Evolutionary conservation across 2,329 filamentous ascomycete genomes (phyloP).

Genomic region (Aspergillus brasiliensis): DNA sequence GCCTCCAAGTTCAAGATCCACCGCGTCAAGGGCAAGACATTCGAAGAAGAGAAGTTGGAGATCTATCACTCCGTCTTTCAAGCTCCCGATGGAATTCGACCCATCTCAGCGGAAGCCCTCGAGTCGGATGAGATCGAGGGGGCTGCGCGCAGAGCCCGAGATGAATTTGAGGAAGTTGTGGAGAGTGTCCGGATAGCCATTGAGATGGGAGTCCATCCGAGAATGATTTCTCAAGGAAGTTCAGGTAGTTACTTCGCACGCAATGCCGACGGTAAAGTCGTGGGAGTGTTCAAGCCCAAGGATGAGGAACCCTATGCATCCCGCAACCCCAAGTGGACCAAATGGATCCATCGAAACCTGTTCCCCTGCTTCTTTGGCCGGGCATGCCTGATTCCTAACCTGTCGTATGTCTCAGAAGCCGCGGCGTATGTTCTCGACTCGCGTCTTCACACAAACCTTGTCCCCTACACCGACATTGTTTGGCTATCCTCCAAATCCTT

Average conservation of each 20-base stretch:
- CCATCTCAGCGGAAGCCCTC: constrained; percentile 74
- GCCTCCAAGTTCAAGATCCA: constrained; percentile 92
- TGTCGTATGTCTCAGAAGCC: constrained; percentile 97
- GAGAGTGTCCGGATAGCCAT: constrained; percentile 91
- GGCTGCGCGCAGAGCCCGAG: constrained; percentile 65
- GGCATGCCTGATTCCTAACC: constrained; percentile 92
- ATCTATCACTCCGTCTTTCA: constrained; percentile 98
- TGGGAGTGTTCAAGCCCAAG: constrained; percentile 98
- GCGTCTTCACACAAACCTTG: constrained; percentile 85
- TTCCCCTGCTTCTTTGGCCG: constrained; percentile 97
- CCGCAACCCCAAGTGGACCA: constrained; percentile 98
- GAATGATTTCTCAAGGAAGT: constrained; percentile 95
- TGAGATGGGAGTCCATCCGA: constrained; percentile 85
- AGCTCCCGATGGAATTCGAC: constrained; percentile 81
- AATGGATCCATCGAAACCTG: constrained; percentile 97
- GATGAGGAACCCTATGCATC: constrained; percentile 98
- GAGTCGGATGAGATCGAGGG: constrained; percentile 62
- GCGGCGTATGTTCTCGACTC: constrained; percentile 93
- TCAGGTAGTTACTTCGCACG: constrained; percentile 98
- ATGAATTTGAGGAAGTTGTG: constrained; percentile 83
- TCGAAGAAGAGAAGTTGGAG: constrained; percentile 84
- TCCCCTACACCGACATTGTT: constrained; percentile 95
- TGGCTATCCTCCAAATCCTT: constrained; percentile 95
- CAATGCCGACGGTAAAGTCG: constrained; percentile 87
- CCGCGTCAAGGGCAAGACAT: constrained; percentile 70